A percentile compares a stretch with the other conserved stretches of the same genome.
Evolutionary conservation across 768 basidiomycete species (phyloP).

Genomic region (Leccinum longicurvipes): DNA sequence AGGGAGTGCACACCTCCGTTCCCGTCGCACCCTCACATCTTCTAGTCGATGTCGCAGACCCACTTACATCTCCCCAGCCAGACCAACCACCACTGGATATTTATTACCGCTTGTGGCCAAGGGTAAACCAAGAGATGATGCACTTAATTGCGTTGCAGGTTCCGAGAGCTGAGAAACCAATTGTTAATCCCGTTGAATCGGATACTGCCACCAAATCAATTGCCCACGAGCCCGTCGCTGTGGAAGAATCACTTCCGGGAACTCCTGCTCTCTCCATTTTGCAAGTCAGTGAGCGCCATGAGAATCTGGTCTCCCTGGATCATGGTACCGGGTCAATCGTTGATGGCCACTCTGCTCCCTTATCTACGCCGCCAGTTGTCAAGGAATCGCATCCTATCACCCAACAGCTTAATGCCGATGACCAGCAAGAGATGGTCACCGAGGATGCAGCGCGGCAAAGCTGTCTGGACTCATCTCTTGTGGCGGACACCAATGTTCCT

Average conservation of each 20-base stretch:
- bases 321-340: conserved; percentile 26
- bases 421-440: background rate
- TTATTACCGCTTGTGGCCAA: conserved; percentile 33
- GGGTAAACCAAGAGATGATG: conserved; percentile 36
- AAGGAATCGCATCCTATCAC: background rate
- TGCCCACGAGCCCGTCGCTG: conserved; percentile 27
- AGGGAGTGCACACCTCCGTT: background rate
- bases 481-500: conserved; percentile 67
- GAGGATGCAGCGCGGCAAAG: background rate
- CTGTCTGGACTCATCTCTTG: conserved; percentile 49
- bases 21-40: conserved; percentile 3
- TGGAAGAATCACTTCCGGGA: conserved; percentile 28
- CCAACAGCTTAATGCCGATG: background rate
- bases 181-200: background rate
- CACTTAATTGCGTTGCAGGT: conserved; percentile 25
- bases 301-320: conserved; percentile 3
- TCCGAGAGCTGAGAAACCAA: background rate
- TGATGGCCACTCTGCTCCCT: conserved; percentile 27
- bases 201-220: background rate
- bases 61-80: conserved; percentile 8
- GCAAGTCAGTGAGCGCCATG: background rate
- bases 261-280: conserved; percentile 18
- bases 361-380: conserved; percentile 4
- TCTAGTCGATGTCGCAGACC: conserved; percentile 8
- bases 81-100: conserved; percentile 14